A percentile compares a stretch with the other conserved stretches of the same genome.
These are phyloP conservation scores for Excoecaria cochinchinensis DNA, from an alignment of 345 rosid species.

Conservation along the genomic window DNA sequence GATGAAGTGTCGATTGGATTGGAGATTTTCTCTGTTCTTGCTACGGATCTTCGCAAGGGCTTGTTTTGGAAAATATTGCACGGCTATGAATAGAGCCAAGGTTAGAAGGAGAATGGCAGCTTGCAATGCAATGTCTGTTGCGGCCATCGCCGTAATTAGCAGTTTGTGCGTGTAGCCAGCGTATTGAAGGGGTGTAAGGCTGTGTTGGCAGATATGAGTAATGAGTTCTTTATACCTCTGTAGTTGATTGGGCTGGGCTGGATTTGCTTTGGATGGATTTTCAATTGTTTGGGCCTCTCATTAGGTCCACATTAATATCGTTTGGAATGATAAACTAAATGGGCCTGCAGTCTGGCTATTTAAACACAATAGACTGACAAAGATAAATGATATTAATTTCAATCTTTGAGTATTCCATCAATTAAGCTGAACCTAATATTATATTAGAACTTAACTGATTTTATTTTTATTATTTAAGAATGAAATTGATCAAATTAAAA, in stretches of 20 bases:
- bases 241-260: background rate
- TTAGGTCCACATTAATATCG: too few relatives aligned
- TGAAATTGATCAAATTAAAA: too few relatives aligned
- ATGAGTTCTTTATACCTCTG: background rate
- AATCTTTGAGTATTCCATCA: too few relatives aligned
- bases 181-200: background rate
- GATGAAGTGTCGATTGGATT: slow-evolving; percentile 44
- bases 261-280: background rate
- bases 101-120: slow-evolving; percentile 24
- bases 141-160: slow-evolving; percentile 12
- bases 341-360: too few relatives aligned
- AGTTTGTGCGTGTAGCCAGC: background rate
- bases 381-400: too few relatives aligned
- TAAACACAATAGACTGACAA: too few relatives aligned
- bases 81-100: slow-evolving; percentile 25
- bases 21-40: slow-evolving; percentile 42
- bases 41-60: slow-evolving; percentile 26
- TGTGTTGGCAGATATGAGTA: background rate
- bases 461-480: too few relatives aligned
- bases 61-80: slow-evolving; percentile 26
- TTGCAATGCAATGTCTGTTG: slow-evolving; percentile 22
- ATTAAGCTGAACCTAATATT: too few relatives aligned
- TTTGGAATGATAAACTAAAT: too few relatives aligned
- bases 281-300: too few relatives aligned
- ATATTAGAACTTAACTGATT: too few relatives aligned